Base-by-base conservation (phyloP, 2,329 filamentous ascomycete species). In the Botrytis aclada region DNA sequence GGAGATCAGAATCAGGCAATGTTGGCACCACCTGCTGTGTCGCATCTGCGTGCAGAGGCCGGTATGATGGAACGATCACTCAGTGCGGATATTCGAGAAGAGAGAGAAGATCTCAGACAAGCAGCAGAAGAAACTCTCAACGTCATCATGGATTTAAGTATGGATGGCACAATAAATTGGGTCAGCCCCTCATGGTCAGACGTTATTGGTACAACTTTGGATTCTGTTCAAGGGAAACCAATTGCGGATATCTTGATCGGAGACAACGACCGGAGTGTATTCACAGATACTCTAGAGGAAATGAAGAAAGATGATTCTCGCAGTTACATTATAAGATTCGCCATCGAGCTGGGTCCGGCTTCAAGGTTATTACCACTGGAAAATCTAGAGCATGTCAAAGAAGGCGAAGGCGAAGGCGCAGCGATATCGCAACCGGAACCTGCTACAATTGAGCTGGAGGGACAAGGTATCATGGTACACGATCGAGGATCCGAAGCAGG, bases 391-490 rank as follows among this genome's bases (percentile, higher is more conserved):
- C 77, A 80, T n/a, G 58, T 73, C 32, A 75, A 73, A 62, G 73
- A 43, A 22, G 67, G 72, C n/a, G 77, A 72, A 39, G 76, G 77
- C 34, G 74, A 76, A 64, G 74, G 83, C 51, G 80, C 83, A 41
- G 78, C 75, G 37, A 73, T 83, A 39, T 80, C 84, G 71, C 43
- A 69, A 58, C 29, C 39, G 18, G 80, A 82, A 41, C 82, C 86
- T 70, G 83, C 86, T 72, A 86, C 89, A 56, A 86, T 97, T 74
- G 92, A 94, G 75, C 88, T 99, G 74, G 97, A 99, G 83, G 97
- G 93, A 10, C 96, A 99, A 83, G 96, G 96, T 34, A 99, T 99
- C 80, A 97, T 98, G 92, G 94, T 98, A 10, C 98, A 97, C 81
- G 95, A 98, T 81, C 90, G 92, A 75, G 88, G 92, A 20, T 93